Conservation (phyloP, 768 basidiomycete genomes). For the Mycena sanguinolenta region DNA sequence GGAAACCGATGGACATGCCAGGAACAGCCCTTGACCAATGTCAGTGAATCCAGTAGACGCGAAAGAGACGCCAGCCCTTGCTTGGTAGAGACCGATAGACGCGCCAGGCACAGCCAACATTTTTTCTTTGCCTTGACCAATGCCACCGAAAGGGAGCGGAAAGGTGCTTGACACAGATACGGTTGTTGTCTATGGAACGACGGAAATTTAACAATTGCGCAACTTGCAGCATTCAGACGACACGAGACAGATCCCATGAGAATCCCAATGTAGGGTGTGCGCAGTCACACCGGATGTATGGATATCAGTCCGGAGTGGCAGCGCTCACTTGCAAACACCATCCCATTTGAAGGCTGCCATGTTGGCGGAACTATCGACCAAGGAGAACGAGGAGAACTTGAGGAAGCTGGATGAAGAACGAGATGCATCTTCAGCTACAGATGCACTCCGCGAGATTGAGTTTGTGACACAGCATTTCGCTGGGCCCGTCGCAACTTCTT, state of each 20-base stretch:
- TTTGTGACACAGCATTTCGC: neutral
- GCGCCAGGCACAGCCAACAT: too few species aligned
- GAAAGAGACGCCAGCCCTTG: too few species aligned
- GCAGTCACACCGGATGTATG: neutral
- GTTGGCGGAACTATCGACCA: neutral
- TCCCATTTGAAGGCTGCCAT: neutral
- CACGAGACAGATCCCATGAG: neutral
- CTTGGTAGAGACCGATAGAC: too few species aligned
- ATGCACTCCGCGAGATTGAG: neutral
- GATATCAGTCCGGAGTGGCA: neutral
- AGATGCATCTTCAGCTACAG: neutral
- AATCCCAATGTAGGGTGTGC: slow-evolving; percentile 3
- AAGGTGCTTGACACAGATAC: neutral
- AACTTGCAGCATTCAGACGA: neutral
- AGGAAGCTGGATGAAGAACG: neutral
- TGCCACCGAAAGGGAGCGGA: neutral
- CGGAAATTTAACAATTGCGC: neutral
- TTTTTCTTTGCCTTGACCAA: slow-evolving; percentile 1
- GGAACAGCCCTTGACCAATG: too few species aligned
- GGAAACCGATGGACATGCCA: neutral
- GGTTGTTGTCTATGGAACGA: neutral
- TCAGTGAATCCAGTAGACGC: too few species aligned
- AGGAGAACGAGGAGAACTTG: neutral
- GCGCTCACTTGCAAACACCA: neutral
- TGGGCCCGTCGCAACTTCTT: neutral